Conservation (phyloP, 2,329 filamentous ascomycete species). For the Aspergillus spinulosporus region DNA sequence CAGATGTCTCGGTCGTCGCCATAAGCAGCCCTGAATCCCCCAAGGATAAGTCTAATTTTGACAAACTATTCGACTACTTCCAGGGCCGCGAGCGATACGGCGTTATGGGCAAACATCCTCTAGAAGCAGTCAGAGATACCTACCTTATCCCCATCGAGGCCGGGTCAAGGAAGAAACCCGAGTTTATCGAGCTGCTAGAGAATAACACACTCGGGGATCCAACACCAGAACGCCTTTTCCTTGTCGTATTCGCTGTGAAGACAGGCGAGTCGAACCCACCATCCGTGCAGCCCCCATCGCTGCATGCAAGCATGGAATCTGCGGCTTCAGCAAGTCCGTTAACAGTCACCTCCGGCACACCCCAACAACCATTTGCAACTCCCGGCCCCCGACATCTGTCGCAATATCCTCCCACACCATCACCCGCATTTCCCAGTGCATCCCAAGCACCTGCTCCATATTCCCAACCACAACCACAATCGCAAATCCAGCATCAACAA, state of each 20-base stretch:
- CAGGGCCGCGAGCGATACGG: constrained; percentile 78
- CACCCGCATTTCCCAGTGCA: constrained; percentile 21
- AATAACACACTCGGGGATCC: constrained; percentile 75
- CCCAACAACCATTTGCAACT: constrained; percentile 33
- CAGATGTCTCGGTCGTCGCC: constrained; percentile 79
- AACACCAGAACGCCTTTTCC: constrained; percentile 73
- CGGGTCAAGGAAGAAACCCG: constrained; percentile 68
- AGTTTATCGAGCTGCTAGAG: constrained; percentile 85
- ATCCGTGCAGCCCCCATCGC: constrained; percentile 43
- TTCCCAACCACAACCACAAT: constrained; percentile 13
- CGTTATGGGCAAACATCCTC: constrained; percentile 74
- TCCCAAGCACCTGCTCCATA: constrained; percentile 23
- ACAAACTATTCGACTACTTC: constrained; percentile 85
- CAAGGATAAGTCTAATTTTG: constrained; percentile 63
- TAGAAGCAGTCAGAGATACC: constrained; percentile 78
- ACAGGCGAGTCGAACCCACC: constrained; percentile 51
- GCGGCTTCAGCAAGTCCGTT: constrained; percentile 36
- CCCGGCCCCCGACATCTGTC: constrained; percentile 19
- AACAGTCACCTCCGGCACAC: constrained; percentile 30
- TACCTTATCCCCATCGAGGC: constrained; percentile 85
- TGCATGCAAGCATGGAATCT: constrained; percentile 40
- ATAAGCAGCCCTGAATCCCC: constrained; percentile 63
- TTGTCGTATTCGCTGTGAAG: constrained; percentile 82
- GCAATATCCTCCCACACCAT: constrained; percentile 28
- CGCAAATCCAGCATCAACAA: constrained; percentile 14